Base-by-base conservation (phyloP, 495 filamentous ascomycete genomes). In the Podospora pseudocomata region DNA sequence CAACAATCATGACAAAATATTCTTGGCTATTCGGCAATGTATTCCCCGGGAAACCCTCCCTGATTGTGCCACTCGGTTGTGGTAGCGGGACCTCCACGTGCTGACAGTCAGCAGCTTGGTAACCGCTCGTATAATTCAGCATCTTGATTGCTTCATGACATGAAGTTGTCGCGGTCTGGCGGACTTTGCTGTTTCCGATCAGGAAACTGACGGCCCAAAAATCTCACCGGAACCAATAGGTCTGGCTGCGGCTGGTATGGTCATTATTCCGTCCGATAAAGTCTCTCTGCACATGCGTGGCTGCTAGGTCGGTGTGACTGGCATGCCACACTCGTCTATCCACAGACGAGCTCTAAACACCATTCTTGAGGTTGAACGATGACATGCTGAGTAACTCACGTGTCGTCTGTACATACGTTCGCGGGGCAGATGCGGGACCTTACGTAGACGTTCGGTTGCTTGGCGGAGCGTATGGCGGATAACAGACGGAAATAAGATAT, bases 401-500 rank as follows among this genome's bases (percentile, higher is more conserved):
- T 63, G 61, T 63, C 28, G 39, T 49, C 39, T 49, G 39, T 49
- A 49, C 9, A 11, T 49, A 49, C 9, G 39, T 49, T 13, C 39
- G 15, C 39, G 28, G 61, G 59, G 32, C 30, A 63, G 61, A 63
- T 49, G 39, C 39, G 39, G 39, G 39, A 49, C 39, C 61, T 63
- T 63, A 63, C 61, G 61, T 63, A 9, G 30, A 7, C 61, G 20
- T 44, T 7, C 11, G 32, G 61, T 5, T 18, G 34, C 61, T 63
- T 63, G 61, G 61, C 61, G 30, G 16, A 30, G 9, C 39, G 39
- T 49, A 3, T 49, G 39, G 39, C 39, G 39, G 39, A 49, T 9
- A 65, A 68, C 62, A 60, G 39, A 56, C 55, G 55, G 60, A 65
- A 63, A 23, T 13, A 23, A 23, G 23, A 32, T 16, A 63, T 65